Percentiles rank a stretch among this genome's conserved stretches.
phyloP scores from a whole-genome alignment of 208 protist species.

The Crithidia thermophila region DNA sequence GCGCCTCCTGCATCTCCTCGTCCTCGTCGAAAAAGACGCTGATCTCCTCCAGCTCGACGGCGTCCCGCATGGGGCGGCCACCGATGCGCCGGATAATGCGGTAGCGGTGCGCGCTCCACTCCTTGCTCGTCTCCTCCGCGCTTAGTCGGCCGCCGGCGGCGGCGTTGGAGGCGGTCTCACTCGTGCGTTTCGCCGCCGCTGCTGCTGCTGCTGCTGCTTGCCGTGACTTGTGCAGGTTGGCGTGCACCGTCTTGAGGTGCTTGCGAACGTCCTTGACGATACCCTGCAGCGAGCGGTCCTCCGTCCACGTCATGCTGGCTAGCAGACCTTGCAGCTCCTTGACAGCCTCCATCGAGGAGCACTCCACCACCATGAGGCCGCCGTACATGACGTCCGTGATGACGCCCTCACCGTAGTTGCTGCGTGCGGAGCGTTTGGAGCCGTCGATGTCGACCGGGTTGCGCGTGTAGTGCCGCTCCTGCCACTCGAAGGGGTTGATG shows the following conservation, averaged over 20 bases:
- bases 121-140: not conserved
- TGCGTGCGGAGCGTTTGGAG: conserved; percentile 27
- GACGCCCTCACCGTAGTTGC: conserved; percentile 72
- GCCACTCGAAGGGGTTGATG: conserved; percentile 76
- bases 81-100: conserved; percentile 62
- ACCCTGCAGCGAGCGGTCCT: conserved; percentile 28
- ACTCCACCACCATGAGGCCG: conserved; percentile 71
- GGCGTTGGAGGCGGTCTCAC: not conserved
- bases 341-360: conserved; percentile 39
- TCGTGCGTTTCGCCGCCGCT: not conserved
- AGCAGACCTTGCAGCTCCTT: conserved; percentile 51
- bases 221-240: conserved; percentile 6
- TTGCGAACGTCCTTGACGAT: conserved; percentile 51
- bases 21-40: conserved; percentile 40
- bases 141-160: not conserved
- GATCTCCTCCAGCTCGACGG: conserved; percentile 63
- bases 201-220: not conserved
- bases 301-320: conserved; percentile 42
- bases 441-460: conserved; percentile 57
- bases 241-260: conserved; percentile 24
- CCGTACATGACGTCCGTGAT: conserved; percentile 91
- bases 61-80: conserved; percentile 62
- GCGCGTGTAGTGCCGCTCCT: conserved; percentile 49
- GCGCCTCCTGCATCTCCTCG: conserved; percentile 27
- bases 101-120: conserved; percentile 30